Evolutionary conservation across 2,329 filamentous ascomycete genomes (phyloP).

Genomic region (Rhynchosporium graminicola): DNA sequence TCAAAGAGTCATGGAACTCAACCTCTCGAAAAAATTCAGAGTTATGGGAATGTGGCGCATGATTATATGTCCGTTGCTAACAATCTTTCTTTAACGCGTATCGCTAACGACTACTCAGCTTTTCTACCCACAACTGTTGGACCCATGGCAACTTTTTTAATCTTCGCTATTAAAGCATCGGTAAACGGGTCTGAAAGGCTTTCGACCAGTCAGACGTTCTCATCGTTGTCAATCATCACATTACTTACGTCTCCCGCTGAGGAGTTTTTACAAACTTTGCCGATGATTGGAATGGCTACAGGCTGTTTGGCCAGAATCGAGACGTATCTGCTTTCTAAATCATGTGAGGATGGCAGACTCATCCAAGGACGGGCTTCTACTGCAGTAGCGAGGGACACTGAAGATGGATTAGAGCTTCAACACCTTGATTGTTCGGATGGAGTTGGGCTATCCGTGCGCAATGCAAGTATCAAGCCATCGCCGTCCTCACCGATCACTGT

Average conservation of each 20-base stretch:
- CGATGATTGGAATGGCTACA: slow-evolving; percentile 21
- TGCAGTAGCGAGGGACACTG: neutral
- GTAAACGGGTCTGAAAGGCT: slow-evolving; percentile 16
- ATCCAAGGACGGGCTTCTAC: neutral
- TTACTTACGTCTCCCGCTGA: slow-evolving; percentile 24
- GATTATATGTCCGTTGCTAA: slow-evolving; percentile 24
- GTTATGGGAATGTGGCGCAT: slow-evolving; percentile 25
- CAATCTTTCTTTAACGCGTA: slow-evolving; percentile 67
- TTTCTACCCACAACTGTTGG: slow-evolving; percentile 23
- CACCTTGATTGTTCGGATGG: neutral
- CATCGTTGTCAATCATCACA: slow-evolving; percentile 26
- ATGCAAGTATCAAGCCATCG: slow-evolving; percentile 15
- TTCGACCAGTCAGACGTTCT: slow-evolving; percentile 22
- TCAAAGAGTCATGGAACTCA: slow-evolving; percentile 26
- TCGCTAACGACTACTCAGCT: slow-evolving; percentile 14
- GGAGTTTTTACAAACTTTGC: slow-evolving; percentile 23
- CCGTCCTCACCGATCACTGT: slow-evolving; percentile 4
- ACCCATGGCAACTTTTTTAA: slow-evolving; percentile 23
- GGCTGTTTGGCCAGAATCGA: slow-evolving; percentile 27
- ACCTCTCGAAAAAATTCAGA: slow-evolving; percentile 25
- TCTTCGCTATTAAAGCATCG: slow-evolving; percentile 25
- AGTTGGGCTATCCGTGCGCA: slow-evolving; percentile 11
- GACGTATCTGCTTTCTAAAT: slow-evolving; percentile 21
- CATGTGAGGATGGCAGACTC: slow-evolving; percentile 9
- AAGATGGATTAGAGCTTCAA: neutral